Conservation (phyloP, 2,329 filamentous ascomycete species). For the Clonostachys solani region DNA sequence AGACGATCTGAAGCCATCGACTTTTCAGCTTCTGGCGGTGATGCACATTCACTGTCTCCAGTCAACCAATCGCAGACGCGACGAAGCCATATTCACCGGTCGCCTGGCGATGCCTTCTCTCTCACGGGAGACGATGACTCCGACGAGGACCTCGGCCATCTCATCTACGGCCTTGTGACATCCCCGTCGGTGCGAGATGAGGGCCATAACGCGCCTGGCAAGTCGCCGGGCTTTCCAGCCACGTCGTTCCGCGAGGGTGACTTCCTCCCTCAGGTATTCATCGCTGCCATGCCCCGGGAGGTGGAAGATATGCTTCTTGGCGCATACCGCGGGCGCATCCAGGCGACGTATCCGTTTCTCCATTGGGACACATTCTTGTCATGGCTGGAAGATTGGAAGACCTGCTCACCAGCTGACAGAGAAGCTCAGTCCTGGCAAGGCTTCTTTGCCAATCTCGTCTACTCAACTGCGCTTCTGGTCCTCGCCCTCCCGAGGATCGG, state of each 20-base stretch:
- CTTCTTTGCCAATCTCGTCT: constrained; percentile 20
- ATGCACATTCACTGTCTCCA: constrained; percentile 1
- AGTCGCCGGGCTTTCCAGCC: neutral
- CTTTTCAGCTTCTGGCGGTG: neutral
- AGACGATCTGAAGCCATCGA: constrained; percentile 1
- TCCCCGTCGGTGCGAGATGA: constrained; percentile 4
- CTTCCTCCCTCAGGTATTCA: neutral
- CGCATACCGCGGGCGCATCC: constrained; percentile 16
- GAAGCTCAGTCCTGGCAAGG: constrained; percentile 10
- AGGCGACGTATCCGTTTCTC: constrained; percentile 17
- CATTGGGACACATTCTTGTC: constrained; percentile 7
- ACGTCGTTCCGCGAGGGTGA: neutral
- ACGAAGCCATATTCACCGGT: constrained; percentile 3
- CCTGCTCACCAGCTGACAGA: constrained; percentile 1
- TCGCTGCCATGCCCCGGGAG: constrained; percentile 3
- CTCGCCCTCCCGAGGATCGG: constrained; percentile 7
- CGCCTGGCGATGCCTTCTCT: constrained; percentile 2
- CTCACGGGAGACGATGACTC: constrained; percentile 3
- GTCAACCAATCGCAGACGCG: neutral
- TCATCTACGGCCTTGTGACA: constrained; percentile 3
- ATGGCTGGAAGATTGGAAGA: constrained; percentile 11
- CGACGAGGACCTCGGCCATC: constrained; percentile 4
- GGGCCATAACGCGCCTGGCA: neutral
- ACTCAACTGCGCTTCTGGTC: constrained; percentile 11
- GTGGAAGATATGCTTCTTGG: constrained; percentile 12